Evolutionary conservation across 768 basidiomycete species (phyloP).

Genomic region (Podaxis sp.): DNA sequence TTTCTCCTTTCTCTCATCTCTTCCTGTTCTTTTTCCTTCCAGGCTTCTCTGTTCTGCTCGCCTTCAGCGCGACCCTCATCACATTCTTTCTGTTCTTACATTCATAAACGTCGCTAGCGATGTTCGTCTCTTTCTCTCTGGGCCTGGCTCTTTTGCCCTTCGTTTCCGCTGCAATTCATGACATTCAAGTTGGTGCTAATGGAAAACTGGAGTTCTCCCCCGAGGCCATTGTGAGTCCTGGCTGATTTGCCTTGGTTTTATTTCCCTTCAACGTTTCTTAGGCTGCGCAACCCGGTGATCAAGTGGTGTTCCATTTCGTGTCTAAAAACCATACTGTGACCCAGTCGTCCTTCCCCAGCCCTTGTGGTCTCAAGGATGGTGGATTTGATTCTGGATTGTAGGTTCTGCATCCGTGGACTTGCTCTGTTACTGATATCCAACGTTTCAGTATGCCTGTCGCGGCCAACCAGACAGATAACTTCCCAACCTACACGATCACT

Average conservation of each 20-base stretch:
- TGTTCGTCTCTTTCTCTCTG: slow-evolving; percentile 44
- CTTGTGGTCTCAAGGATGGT: slow-evolving; percentile 52
- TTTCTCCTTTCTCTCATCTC: slow-evolving; percentile 27
- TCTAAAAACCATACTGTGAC: slow-evolving; percentile 56
- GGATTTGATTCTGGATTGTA: slow-evolving; percentile 62
- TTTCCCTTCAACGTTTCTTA: slow-evolving; percentile 20
- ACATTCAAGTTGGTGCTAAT: slow-evolving; percentile 53
- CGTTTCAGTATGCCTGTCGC: slow-evolving; percentile 47
- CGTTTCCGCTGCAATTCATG: slow-evolving; percentile 47
- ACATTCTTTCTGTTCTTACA: slow-evolving; percentile 28
- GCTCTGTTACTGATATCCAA: slow-evolving; percentile 12
- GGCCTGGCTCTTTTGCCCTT: slow-evolving; percentile 51
- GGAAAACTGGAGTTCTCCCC: slow-evolving; percentile 46
- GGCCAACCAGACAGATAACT: slow-evolving; percentile 46
- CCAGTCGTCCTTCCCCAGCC: slow-evolving; percentile 51
- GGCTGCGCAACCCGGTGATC: slow-evolving; percentile 52
- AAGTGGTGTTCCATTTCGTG: slow-evolving; percentile 61
- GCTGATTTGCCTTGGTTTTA: slow-evolving; percentile 2
- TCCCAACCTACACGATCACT: slow-evolving; percentile 53
- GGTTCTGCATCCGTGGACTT: slow-evolving; percentile 24
- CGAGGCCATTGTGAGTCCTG: slow-evolving; percentile 47
- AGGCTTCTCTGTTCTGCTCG: slow-evolving; percentile 21
- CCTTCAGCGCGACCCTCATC: slow-evolving; percentile 21
- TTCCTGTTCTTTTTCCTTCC: slow-evolving; percentile 25
- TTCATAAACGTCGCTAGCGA: slow-evolving; percentile 42